These are phyloP conservation scores for Neonectria neomacrospora DNA, from an alignment of 2,329 filamentous ascomycete genomes.

Conservation along the genomic window DNA sequence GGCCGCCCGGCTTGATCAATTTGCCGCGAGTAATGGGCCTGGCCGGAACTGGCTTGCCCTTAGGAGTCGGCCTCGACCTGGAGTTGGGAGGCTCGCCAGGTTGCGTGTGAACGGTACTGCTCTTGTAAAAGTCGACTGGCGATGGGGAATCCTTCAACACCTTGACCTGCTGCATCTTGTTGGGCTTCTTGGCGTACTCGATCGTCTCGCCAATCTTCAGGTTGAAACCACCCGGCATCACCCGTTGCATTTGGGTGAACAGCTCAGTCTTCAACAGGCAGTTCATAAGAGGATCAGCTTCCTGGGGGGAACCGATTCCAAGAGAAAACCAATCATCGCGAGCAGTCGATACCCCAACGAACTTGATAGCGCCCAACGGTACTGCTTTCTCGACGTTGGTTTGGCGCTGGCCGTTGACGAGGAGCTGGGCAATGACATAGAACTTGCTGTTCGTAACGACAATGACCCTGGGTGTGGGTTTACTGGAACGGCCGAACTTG, in stretches of 20 bases:
- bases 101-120: constrained; percentile 86
- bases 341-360: constrained; percentile 80
- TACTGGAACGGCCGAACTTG: constrained; percentile 96
- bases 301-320: constrained; percentile 87
- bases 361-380: constrained; percentile 88
- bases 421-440: constrained; percentile 86
- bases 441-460: constrained; percentile 87
- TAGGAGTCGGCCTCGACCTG: constrained; percentile 84
- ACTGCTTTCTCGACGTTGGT: constrained; percentile 86
- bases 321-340: constrained; percentile 98
- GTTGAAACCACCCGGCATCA: constrained; percentile 82
- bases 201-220: constrained; percentile 86
- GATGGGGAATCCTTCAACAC: constrained; percentile 86
- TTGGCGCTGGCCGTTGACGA: constrained; percentile 83
- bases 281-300: constrained; percentile 91
- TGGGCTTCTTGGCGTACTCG: constrained; percentile 97
- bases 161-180: constrained; percentile 90
- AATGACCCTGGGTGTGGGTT: constrained; percentile 85
- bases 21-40: constrained; percentile 94
- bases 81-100: constrained; percentile 87
- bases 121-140: constrained; percentile 90
- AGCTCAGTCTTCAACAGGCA: constrained; percentile 98
- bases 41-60: constrained; percentile 84
- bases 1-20: constrained; percentile 90
- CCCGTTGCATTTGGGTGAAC: constrained; percentile 88